Evolutionary conservation across 805 yeast genomes (phyloP).

Genomic region (Saturnispora hagleri): DNA sequence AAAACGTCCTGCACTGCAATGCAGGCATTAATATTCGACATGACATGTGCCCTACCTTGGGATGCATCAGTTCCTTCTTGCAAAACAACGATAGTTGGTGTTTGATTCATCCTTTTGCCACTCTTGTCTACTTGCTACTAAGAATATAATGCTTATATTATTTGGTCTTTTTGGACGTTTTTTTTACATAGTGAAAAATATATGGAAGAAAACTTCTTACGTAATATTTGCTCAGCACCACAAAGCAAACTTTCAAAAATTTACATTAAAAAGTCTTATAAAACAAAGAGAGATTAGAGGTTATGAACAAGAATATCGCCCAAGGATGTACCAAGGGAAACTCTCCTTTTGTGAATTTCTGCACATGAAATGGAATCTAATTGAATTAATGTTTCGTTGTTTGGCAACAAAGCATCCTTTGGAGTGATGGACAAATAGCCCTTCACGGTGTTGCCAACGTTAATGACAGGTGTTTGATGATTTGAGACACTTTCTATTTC

Average conservation of each 20-base stretch:
- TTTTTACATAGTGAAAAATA: not conserved
- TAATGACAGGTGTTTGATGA: not conserved
- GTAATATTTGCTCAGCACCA: not conserved
- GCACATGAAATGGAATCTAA: constrained; percentile 1
- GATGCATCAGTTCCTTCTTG: constrained; percentile 97
- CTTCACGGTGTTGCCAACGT: not conserved
- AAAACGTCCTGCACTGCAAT: constrained; percentile 93
- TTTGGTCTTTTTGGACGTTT: not conserved
- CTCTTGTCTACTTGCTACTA: not conserved
- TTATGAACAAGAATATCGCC: not conserved
- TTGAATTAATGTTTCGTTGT: not conserved
- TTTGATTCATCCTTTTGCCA: constrained; percentile 44
- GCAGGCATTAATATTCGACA: constrained; percentile 94
- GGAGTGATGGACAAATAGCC: not conserved
- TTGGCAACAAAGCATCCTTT: constrained; percentile 1
- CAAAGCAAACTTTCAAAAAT: not conserved
- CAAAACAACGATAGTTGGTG: constrained; percentile 96
- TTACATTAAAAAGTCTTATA: not conserved
- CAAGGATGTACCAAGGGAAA: not conserved
- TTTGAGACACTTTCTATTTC: not conserved
- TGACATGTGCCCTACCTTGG: constrained; percentile 93
- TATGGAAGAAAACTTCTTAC: not conserved
- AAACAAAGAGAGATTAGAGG: not conserved
- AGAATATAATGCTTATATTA: not conserved
- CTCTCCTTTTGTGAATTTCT: not conserved